A percentile compares a stretch with the other conserved stretches of the same genome.
phyloP scores from a whole-genome alignment of 2,329 filamentous ascomycete species.

The Penicillium sp. region DNA sequence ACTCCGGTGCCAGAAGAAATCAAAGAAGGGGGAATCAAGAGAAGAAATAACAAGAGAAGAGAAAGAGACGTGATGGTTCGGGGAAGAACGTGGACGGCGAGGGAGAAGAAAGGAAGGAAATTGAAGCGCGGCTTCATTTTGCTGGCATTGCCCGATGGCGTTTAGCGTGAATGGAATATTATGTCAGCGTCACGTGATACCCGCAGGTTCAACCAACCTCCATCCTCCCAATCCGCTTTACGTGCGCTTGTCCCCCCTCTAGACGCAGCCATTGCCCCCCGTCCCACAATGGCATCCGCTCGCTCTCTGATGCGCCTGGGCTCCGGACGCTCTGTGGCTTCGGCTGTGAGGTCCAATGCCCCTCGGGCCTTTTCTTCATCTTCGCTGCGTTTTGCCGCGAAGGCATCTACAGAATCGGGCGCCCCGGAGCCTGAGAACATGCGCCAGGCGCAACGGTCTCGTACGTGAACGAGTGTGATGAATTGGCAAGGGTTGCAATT shows the following conservation, averaged over 20 bases:
- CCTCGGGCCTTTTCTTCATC: conserved; percentile 43
- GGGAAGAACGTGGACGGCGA: conserved; percentile 26
- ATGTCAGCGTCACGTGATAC: conserved; percentile 30
- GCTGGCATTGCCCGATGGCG: conserved; percentile 29
- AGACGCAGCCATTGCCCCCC: conserved; percentile 34
- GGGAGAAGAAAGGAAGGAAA: conserved; percentile 29
- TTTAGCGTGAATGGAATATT: conserved; percentile 21
- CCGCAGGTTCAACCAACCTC: conserved; percentile 31
- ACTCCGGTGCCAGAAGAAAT: conserved; percentile 19
- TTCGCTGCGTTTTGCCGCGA: conserved; percentile 47
- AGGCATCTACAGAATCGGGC: conserved; percentile 54
- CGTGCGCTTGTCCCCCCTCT: conserved; percentile 25
- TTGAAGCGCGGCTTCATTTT: conserved; percentile 33
- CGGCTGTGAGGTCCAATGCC: conserved; percentile 38
- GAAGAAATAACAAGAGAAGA: conserved; percentile 23
- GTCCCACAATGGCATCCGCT: conserved; percentile 47
- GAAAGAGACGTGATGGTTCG: conserved; percentile 23
- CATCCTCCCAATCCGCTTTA: conserved; percentile 29
- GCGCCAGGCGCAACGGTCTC: conserved; percentile 60
- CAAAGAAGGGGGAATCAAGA: conserved; percentile 27
- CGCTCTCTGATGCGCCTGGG: conserved; percentile 49
- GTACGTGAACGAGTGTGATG: conserved; percentile 39
- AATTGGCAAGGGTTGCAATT: conserved; percentile 9
- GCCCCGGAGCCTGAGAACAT: conserved; percentile 67
- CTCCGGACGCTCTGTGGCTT: conserved; percentile 41